phyloP scores from a whole-genome alignment of 2,329 filamentous ascomycete species.

The Bipolaris bicolor region DNA sequence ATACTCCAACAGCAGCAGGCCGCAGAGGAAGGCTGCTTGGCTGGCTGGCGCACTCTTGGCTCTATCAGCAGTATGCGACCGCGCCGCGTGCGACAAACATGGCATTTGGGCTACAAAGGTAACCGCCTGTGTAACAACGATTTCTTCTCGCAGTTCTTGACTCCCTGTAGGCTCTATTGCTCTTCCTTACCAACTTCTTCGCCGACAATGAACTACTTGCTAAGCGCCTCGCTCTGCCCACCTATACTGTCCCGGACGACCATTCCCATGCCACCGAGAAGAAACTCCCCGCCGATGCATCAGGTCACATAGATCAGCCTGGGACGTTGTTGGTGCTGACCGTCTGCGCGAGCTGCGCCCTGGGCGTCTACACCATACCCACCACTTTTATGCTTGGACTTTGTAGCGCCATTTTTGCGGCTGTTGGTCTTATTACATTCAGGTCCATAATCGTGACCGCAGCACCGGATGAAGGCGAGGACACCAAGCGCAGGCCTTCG shows the following conservation, averaged over 20 bases:
- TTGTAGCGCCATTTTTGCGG: conserved; percentile 51
- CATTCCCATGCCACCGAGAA: conserved; percentile 25
- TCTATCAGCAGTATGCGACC: conserved; percentile 52
- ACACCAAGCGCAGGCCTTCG: conserved; percentile 38
- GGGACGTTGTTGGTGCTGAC: conserved; percentile 44
- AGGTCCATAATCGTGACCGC: conserved; percentile 41
- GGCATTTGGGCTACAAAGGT: conserved; percentile 57
- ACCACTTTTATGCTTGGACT: conserved; percentile 50
- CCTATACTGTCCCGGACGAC: conserved; percentile 29
- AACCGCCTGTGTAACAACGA: neutral
- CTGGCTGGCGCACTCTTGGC: conserved; percentile 52
- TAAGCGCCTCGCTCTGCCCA: conserved; percentile 33
- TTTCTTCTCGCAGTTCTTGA: conserved; percentile 4
- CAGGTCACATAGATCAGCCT: conserved; percentile 27
- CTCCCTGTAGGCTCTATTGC: conserved; percentile 41
- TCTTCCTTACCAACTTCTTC: conserved; percentile 40
- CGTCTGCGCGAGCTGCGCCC: conserved; percentile 44
- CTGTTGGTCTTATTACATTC: conserved; percentile 50
- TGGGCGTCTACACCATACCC: conserved; percentile 44
- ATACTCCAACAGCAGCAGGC: conserved; percentile 33
- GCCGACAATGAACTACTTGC: conserved; percentile 36
- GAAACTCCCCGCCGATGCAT: conserved; percentile 22
- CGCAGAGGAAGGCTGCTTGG: conserved; percentile 44
- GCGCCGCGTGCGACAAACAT: conserved; percentile 52
- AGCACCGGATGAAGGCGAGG: conserved; percentile 30